Evolutionary conservation across 495 filamentous ascomycete species (phyloP).

Genomic region (Hyaloscypha hepaticicola): DNA sequence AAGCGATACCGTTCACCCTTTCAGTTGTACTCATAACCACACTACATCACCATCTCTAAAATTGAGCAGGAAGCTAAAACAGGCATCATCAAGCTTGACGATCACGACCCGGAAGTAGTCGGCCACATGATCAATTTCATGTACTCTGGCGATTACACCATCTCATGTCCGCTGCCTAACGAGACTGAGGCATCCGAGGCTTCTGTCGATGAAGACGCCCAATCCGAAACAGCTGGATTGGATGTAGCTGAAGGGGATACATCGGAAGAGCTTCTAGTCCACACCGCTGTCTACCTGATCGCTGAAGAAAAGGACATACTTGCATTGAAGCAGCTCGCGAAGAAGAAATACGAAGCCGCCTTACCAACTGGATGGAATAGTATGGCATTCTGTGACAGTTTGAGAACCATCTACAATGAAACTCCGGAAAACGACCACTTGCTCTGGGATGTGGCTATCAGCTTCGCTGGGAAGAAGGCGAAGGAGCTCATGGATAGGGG

Average conservation of each 20-base stretch:
- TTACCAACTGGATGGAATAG: conserved; percentile 30
- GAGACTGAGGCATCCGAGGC: background rate
- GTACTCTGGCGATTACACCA: conserved; percentile 32
- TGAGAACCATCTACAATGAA: conserved; percentile 35
- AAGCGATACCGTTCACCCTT: too few relatives aligned
- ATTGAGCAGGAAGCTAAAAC: conserved; percentile 29
- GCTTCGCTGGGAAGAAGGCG: conserved; percentile 18
- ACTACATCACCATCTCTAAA: too few relatives aligned
- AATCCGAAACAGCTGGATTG: too few relatives aligned
- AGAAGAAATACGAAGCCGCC: conserved; percentile 36
- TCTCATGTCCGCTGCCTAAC: background rate
- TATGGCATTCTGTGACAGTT: conserved; percentile 34
- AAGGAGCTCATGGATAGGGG: conserved; percentile 9
- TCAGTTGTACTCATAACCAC: too few relatives aligned
- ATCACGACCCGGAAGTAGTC: conserved; percentile 35
- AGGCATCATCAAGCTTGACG: conserved; percentile 20
- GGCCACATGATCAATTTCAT: conserved; percentile 40
- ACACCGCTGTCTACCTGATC: conserved; percentile 43
- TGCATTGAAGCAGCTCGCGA: conserved; percentile 36
- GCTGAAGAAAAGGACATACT: conserved; percentile 44
- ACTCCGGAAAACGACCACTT: conserved; percentile 34
- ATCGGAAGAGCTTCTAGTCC: conserved; percentile 26
- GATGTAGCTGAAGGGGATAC: background rate
- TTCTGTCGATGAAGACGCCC: background rate
- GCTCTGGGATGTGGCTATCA: conserved; percentile 38